phyloP scores from a whole-genome alignment of 2,329 filamentous ascomycete genomes.

The Alternaria ethzedia region DNA sequence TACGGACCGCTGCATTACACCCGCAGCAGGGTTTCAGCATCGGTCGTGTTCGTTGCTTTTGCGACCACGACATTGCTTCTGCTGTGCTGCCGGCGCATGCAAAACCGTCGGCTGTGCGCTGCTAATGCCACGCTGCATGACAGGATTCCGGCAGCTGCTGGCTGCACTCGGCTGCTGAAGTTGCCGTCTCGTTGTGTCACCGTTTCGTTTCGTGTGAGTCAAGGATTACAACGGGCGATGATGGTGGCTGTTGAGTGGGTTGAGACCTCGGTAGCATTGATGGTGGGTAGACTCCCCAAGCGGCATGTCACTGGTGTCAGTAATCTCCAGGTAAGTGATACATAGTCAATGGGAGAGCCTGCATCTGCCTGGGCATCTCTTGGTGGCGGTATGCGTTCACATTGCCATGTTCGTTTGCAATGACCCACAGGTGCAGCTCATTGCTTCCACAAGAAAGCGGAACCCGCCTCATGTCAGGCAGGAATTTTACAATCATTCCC shows the following conservation, averaged over 20 bases:
- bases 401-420: not conserved
- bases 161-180: slow-evolving; percentile 8
- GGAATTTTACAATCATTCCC: not conserved
- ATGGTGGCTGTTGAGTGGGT: not conserved
- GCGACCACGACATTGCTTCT: slow-evolving; percentile 14
- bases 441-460: not conserved
- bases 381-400: not conserved
- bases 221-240: not conserved
- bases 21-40: slow-evolving; percentile 16
- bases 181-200: slow-evolving; percentile 12
- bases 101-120: slow-evolving; percentile 16
- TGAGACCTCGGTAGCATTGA: not conserved
- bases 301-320: not conserved
- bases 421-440: not conserved
- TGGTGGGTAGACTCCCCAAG: not conserved
- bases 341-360: not conserved
- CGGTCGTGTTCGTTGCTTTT: slow-evolving; percentile 19
- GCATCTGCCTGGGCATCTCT: not conserved
- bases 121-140: slow-evolving; percentile 22
- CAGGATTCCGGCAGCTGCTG: slow-evolving; percentile 10
- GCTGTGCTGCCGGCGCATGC: slow-evolving; percentile 18
- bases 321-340: not conserved
- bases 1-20: slow-evolving; percentile 20
- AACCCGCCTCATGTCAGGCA: not conserved
- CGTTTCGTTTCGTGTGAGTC: slow-evolving; percentile 9